Percentiles rank a stretch among this genome's conserved stretches.
Conservation (phyloP, 2,329 filamentous ascomycete genomes). For the Talaromyces rugulosus region DNA sequence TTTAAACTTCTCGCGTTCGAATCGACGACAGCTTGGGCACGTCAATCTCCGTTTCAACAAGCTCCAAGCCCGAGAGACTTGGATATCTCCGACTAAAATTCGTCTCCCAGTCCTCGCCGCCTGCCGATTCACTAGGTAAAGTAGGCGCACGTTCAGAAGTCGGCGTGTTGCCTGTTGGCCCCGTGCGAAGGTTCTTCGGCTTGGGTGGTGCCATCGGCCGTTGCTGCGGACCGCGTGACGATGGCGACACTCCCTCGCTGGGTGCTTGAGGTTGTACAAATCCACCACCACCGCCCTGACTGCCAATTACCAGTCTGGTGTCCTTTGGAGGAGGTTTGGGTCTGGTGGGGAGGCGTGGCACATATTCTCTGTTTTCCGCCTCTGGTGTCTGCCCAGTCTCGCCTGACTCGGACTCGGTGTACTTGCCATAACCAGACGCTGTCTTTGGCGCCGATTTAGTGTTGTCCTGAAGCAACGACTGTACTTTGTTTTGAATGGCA, state of each 20-base stretch:
- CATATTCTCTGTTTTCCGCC: conserved; percentile 11
- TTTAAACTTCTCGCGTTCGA: conserved; percentile 38
- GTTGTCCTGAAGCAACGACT: conserved; percentile 75
- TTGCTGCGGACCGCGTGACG: conserved; percentile 30
- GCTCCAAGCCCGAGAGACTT: conserved; percentile 77
- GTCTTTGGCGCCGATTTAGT: conserved; percentile 62
- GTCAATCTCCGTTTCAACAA: conserved; percentile 69
- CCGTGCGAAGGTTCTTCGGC: conserved; percentile 55
- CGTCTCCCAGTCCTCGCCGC: conserved; percentile 58
- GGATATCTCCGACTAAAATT: conserved; percentile 85
- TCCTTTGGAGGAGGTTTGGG: conserved; percentile 16
- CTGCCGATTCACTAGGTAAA: conserved; percentile 18
- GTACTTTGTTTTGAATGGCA: conserved; percentile 89
- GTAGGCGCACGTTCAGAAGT: conserved; percentile 22
- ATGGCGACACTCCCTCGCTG: conserved; percentile 5
- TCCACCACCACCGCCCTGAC: background rate
- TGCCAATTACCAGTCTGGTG: conserved; percentile 9
- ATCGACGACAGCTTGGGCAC: conserved; percentile 32
- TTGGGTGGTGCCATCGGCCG: conserved; percentile 57
- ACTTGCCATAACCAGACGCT: conserved; percentile 85
- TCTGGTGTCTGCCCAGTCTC: conserved; percentile 38
- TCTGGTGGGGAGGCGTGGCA: conserved; percentile 19
- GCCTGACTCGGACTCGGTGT: conserved; percentile 56
- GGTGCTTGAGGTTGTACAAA: background rate
- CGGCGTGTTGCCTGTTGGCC: conserved; percentile 23